Evolutionary conservation across 2,329 filamentous ascomycete genomes (phyloP), one percentile per base, ranked within the genome.

Genomic region (Sporothrix luriei): DNA sequence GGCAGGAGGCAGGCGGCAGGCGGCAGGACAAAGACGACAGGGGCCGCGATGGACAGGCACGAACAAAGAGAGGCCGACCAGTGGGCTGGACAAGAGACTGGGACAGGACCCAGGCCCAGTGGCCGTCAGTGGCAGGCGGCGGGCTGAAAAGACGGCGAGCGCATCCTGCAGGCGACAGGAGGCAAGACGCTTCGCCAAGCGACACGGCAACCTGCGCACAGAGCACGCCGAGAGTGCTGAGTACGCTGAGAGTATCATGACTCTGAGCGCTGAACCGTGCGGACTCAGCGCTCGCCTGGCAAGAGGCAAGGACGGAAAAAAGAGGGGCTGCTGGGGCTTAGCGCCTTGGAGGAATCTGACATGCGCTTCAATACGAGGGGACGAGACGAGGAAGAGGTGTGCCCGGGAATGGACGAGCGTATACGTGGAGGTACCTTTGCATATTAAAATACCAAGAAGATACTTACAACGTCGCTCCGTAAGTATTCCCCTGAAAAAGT

Each of bases 331-430:
- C 49, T 29, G 33, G 55, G 55, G 55, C 33, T 43, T 61, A 61
- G 55, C 55, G 55, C 38, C 55, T 43, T 43, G 55, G 55, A 61
- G 33, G 55, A 59, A 40, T 61, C 55, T 61, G 33, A 43, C 55
- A 61, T 43, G 33, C 33, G 19, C n/a, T 43, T 24, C 55, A 24
- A 61, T 43, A 52, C 26, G 59, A 40, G 40, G 26, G 43, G 10
- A 43, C 14, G 26, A n/a, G 33, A 52, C 26, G 4, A 59, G 40
- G 51, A 29, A 40, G n/a, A 40, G 40, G 40, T 4, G n/a, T 21
- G 33, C 19, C n/a, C 54, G 19, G 19, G 54, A 61, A 24, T 21
- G 55, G 21, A n/a, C 13, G 16, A 16, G 19, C 14, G 29, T 26
- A n/a, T 5, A 6, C 5, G 13, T 21, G 4, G 16, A 40, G 10